Evolutionary conservation across 192 early-diverging fungal species (phyloP).

Genomic region (Umbelopsis sp.): DNA sequence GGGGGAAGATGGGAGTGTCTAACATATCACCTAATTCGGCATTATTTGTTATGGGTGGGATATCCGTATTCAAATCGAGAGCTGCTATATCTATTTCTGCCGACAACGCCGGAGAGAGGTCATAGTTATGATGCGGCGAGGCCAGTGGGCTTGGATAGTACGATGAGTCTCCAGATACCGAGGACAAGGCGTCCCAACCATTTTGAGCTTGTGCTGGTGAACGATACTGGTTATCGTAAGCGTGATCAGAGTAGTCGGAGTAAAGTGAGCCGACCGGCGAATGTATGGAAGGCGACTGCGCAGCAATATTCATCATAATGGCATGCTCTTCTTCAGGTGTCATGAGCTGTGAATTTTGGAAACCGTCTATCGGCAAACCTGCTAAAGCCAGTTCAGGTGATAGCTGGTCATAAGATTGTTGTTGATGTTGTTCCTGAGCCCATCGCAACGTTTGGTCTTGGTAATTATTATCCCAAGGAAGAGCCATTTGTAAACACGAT

Average conservation of each 20-base stretch:
- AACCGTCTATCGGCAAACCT: neutral
- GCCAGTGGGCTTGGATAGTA: conserved; percentile 7
- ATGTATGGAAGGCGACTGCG: neutral
- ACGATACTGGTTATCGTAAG: conserved; percentile 15
- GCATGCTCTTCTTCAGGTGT: conserved; percentile 24
- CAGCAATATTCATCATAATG: neutral
- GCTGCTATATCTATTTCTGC: conserved; percentile 4
- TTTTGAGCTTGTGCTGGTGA: neutral
- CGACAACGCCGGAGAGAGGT: neutral
- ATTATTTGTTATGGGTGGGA: conserved; percentile 9
- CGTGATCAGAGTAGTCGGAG: conserved; percentile 9
- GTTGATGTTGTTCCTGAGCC: conserved; percentile 21
- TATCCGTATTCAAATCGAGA: conserved; percentile 8
- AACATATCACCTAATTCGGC: conserved; percentile 20
- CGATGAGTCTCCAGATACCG: conserved; percentile 15
- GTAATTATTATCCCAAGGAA: neutral
- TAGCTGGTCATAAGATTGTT: neutral
- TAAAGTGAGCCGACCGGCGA: conserved; percentile 2
- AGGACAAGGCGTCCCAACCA: conserved; percentile 9
- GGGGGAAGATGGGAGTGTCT: conserved; percentile 7
- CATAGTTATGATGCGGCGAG: neutral
- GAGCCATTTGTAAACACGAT: neutral
- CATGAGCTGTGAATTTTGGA: conserved; percentile 10
- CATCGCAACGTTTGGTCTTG: neutral
- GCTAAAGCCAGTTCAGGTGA: neutral